Base-by-base conservation (phyloP, 208 protist genomes). In the Trypanosoma lewisi region DNA sequence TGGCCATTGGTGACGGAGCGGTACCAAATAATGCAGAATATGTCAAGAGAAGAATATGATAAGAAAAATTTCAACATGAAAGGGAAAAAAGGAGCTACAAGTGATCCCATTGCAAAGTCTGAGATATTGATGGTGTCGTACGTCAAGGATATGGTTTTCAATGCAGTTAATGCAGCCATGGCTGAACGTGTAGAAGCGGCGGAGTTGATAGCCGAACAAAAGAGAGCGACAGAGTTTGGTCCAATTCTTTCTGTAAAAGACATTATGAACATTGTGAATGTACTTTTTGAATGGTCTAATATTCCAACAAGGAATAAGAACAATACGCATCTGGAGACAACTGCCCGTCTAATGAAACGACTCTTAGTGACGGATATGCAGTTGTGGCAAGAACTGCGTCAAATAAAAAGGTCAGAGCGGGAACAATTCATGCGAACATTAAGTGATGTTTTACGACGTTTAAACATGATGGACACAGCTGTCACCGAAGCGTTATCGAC, bases 281-380 rank as follows among this genome's bases (percentile, higher is more conserved):
- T 64, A 6, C 39, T 84, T 11, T 49, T 54, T n/a, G 53, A 75
- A 39, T 75, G 63, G 70, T 41, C 51, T 41, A 66, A 34, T 34
- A 21, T 67, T 51, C 44, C 51, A 42, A 21, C 19, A 1, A 52
- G 45, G n/a, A 56, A 31, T 8, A 62, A 56, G 23, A 54, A 39
- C 27, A n/a, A 23, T 28, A 16, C 52, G n/a, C 49, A 62, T 9
- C 76, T 82, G 30, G 64, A 48, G 12, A 48, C 73, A 9, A 39
- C 75, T 4, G 61, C 72, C 7, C 68, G 63, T n/a, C 56, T 90
- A 7, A 53, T 89, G 14, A 79, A 76, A n/a, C 74, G 78, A 34
- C 17, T 89, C 21, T 23, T 93, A 1, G 45, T 93, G 39, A 63
- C 81, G n/a, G 83, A 90, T 67, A 56, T 68, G 8, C 11, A 53